phyloP scores from a whole-genome alignment of 768 basidiomycete genomes.

The Sarcomyxa edulis region DNA sequence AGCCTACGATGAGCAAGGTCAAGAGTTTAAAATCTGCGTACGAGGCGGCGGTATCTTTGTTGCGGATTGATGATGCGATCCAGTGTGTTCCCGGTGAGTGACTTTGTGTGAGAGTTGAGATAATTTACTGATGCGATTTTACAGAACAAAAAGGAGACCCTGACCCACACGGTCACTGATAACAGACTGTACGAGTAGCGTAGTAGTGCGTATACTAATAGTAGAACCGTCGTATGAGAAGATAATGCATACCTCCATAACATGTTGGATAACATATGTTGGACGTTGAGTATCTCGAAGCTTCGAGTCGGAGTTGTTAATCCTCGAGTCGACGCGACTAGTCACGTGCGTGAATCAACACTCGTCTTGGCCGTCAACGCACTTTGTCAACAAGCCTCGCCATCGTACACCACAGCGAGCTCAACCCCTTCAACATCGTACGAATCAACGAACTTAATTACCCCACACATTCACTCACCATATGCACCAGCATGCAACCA shows the following conservation, averaged over 20 bases:
- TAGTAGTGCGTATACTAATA: no score
- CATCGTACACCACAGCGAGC: no score
- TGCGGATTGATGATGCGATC: conserved; percentile 96
- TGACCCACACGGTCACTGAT: conserved; percentile 73
- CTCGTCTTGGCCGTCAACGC: conserved; percentile 1
- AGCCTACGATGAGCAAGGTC: conserved; percentile 96
- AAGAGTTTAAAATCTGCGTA: conserved; percentile 96
- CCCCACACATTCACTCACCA: not conserved
- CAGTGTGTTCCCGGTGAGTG: conserved; percentile 80
- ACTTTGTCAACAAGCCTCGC: not conserved
- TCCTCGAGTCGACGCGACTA: conserved; percentile 11
- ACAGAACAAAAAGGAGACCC: conserved; percentile 68
- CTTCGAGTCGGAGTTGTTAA: no score
- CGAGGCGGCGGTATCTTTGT: conserved; percentile 89
- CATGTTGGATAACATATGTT: no score
- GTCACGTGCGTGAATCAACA: conserved; percentile 15
- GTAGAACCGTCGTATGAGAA: no score
- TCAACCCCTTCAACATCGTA: no score
- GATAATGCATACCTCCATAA: no score
- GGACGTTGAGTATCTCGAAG: no score
- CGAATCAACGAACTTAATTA: no score
- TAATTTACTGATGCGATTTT: conserved; percentile 13
- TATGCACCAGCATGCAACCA: conserved; percentile 44
- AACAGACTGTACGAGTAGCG: no score
- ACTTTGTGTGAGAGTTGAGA: no score